A percentile compares a stretch with the other conserved stretches of the same genome.
Evolutionary conservation across 2,329 filamentous ascomycete species (phyloP).

Genomic region (Xylaria sp.): DNA sequence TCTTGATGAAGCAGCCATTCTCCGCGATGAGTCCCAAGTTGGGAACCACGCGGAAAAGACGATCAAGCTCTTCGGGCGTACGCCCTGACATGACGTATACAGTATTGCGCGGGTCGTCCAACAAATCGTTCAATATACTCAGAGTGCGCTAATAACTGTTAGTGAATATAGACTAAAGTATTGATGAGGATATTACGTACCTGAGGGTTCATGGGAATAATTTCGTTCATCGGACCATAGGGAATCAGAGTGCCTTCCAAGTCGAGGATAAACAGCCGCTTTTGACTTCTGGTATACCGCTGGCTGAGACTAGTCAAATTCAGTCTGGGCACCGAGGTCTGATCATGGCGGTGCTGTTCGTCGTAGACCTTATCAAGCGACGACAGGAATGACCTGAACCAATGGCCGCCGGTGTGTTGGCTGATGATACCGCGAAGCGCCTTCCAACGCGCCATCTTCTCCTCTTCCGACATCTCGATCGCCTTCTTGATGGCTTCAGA

Average conservation of each 20-base stretch:
- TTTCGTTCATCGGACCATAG: slow-evolving; percentile 81
- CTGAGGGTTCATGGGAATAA: slow-evolving; percentile 81
- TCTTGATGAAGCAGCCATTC: slow-evolving; percentile 88
- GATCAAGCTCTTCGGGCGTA: slow-evolving; percentile 84
- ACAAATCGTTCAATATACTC: slow-evolving; percentile 78
- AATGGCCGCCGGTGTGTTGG: slow-evolving; percentile 81
- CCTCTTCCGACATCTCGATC: slow-evolving; percentile 75
- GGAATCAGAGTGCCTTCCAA: slow-evolving; percentile 92
- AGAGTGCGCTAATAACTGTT: slow-evolving; percentile 65
- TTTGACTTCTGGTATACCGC: slow-evolving; percentile 67
- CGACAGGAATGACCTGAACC: slow-evolving; percentile 76
- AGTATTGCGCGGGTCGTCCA: slow-evolving; percentile 77
- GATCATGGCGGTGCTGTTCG: slow-evolving; percentile 82
- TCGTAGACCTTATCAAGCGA: slow-evolving; percentile 76
- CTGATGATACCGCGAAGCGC: slow-evolving; percentile 74
- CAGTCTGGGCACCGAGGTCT: slow-evolving; percentile 82
- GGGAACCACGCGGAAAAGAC: slow-evolving; percentile 80
- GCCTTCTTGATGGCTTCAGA: slow-evolving; percentile 83
- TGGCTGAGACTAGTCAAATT: slow-evolving; percentile 66
- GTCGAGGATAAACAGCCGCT: slow-evolving; percentile 85
- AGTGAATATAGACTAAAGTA: slow-evolving; percentile 1
- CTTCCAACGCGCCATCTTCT: slow-evolving; percentile 75
- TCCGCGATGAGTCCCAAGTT: slow-evolving; percentile 89
- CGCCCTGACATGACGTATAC: slow-evolving; percentile 95
- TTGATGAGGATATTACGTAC: slow-evolving; percentile 33